Percentiles rank a stretch among this genome's conserved stretches.
phyloP scores from a whole-genome alignment of 352 stramenopile species.

The Phytophthora hybrid region DNA sequence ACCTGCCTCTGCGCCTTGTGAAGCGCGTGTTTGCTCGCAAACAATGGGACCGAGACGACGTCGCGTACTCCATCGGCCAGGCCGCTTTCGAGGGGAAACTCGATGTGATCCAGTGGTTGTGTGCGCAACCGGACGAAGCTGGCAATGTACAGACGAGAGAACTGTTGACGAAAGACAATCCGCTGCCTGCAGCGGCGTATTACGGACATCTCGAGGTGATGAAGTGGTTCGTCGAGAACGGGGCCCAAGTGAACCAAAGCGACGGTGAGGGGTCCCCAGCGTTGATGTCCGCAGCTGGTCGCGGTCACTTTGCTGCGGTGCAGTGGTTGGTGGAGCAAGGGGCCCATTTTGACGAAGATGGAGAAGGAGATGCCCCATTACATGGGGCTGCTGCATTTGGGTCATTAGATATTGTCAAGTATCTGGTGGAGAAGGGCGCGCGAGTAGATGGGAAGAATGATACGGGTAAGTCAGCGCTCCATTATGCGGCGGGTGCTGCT shows the following conservation, averaged over 20 bases:
- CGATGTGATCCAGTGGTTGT: conserved; percentile 13
- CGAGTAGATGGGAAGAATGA: not conserved
- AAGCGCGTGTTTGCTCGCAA: not conserved
- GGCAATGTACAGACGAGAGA: not conserved
- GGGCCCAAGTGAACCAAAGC: not conserved
- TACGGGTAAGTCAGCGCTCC: not conserved
- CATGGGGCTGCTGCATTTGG: not conserved
- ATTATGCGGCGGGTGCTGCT: not conserved
- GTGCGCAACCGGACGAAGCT: not conserved
- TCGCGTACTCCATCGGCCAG: not conserved
- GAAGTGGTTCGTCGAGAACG: conserved; percentile 2
- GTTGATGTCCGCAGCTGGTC: not conserved
- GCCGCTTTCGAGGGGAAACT: conserved; percentile 6
- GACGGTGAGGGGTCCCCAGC: not conserved
- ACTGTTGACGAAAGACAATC: not conserved
- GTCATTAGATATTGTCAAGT: not conserved
- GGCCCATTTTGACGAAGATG: not conserved
- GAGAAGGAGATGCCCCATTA: not conserved
- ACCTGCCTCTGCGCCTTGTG: not conserved
- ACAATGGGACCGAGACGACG: not conserved
- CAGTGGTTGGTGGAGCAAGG: conserved; percentile 2
- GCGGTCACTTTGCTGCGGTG: not conserved
- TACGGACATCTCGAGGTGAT: not conserved
- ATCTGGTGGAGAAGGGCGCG: not conserved
- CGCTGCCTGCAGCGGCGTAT: not conserved